Base-by-base conservation (phyloP, 2,329 filamentous ascomycete species). In the Cadophora luteo-olivacea region DNA sequence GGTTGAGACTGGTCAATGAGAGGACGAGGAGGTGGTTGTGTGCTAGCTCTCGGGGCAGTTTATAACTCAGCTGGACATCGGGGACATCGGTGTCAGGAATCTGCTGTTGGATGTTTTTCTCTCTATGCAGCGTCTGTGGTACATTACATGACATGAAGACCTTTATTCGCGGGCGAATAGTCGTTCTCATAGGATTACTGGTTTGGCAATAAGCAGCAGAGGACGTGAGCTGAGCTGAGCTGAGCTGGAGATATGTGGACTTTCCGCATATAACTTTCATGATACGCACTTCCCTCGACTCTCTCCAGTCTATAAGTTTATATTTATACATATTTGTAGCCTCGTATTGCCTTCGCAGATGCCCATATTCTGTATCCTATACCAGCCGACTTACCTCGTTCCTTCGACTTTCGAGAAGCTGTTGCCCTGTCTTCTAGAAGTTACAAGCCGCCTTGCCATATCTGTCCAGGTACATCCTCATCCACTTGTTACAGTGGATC, bases 381-480 rank as follows among this genome's bases (percentile, higher is more conserved):
- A 38, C 8, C 36, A 11, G 36, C 36, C 36, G 36, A 38, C 36
- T 38, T 38, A 9, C 36, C 29, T 29, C 29, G 29, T 29, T 29
- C 29, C 29, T 29, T 45, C 12, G 16, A 45, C 11, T 45, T 45
- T 19, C 49, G 22, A 52, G 14, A 54, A 54, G 24, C 51, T 29
- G 9, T 16, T n/a, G 54, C 22, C 32, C 36, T 57, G 54, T 36
- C 32, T 57, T 57, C 54, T 11, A 36, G 32, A 57, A 57, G 54
- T 19, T 36, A 38, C 16, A 36, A 36, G 29, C 54, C 25, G 7
- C 36, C 36, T 38, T 38, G 36, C 32, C 32, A 57, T n/a, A 57
- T 57, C 51, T 25, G 51, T 54, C 51, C 51, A 57, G 54, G 54
- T 57, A 32, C 25, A 12, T 55, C 12, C 41, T 45, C 41, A 45